Evolutionary conservation across 148 eudicot species (phyloP), one percentile per base, ranked within the genome.

Genomic region (Euryodendron excelsum): DNA sequence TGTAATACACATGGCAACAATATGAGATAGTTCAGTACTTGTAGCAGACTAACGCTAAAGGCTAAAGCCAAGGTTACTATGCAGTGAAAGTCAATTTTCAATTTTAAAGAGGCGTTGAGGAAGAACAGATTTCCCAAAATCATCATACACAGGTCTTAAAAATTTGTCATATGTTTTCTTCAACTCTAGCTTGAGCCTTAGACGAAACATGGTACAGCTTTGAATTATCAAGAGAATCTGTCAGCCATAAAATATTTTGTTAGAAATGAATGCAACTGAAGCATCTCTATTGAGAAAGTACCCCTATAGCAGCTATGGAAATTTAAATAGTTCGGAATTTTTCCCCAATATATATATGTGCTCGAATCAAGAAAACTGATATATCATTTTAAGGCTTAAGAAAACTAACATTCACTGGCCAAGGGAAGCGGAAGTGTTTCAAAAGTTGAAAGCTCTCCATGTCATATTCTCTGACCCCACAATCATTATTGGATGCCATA

Each of bases 331-430:
- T n/a, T n/a, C n/a, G n/a, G n/a, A n/a, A n/a, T n/a, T n/a, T n/a
- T n/a, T n/a, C n/a, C n/a, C n/a, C n/a, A n/a, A n/a, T n/a, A n/a
- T n/a, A n/a, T n/a, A n/a, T n/a, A n/a, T n/a, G 25, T 70, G 68
- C 31, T 2, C 23, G 27, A 34, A 59, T 10, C 31, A 59, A 65
- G 23, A 44, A 71, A 36, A 44, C 23, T 21, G n/a, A 39, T n/a
- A 39, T 23, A 45, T 45, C 71, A 37, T 59, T 15, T 48, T 48
- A 48, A 13, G 37, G 58, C 21, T 27, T 14, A 3, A 30, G 74
- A 59, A 79, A 36, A 88, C 98, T 86, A 23, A 94, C 98, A 86
- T 94, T 94, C 50, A 94, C 93, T 25, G 98, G 89, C 98, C 98
- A 94, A 77, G 97, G 91, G 84, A 87, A 94, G 64, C 78, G 73